Base-by-base conservation (phyloP, 192 early-diverging fungal genomes). In the Coemansia sp. region DNA sequence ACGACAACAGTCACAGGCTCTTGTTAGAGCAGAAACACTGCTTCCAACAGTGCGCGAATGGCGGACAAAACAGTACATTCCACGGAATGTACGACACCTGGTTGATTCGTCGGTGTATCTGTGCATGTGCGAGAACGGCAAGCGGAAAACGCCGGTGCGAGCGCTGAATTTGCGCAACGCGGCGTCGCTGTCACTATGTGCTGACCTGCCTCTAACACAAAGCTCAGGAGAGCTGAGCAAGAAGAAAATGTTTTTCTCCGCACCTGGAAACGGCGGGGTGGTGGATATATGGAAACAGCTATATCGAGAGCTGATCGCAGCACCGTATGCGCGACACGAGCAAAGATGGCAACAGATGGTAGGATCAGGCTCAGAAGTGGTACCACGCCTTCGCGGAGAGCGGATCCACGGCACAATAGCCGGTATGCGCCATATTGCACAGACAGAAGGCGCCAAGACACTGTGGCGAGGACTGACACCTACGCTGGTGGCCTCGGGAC, bases 401-500 rank as follows among this genome's bases (percentile, higher is more conserved):
- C 60, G 60, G 23, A 70, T 73, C 52, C 60, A 45, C 17, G 71
- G 85, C 6, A 86, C 79, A 9, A 68, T 86, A 83, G 89, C 89
- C 24, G 92, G 88, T 0, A 80, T 96, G 58, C 77, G 83, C 4
- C 88, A 90, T 52, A 96, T 98, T 68, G 81, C 86, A 8, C 81
- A 86, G 22, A 81, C 88, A 27, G 93, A 98, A 77, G 96, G 96
- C 0, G 35, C 86, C 0, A 51, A 79, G n/a, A 87, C 85, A 8
- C 83, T 98, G 48, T 98, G 92, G 92, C 81, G 90, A 55, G 95
- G 96, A 0, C 79, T 98, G 35, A 82, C 86, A 22, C 93, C 96
- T 2, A 91, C 94, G 5, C 72, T 98, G 61, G 82, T 89, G 27
- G 94, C 96, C 85, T 93, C 93, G 4, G 84, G 92, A 1, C 96